Evolutionary conservation across 257 asterid genomes (phyloP).

Genomic region (Nemophila menziesii): DNA sequence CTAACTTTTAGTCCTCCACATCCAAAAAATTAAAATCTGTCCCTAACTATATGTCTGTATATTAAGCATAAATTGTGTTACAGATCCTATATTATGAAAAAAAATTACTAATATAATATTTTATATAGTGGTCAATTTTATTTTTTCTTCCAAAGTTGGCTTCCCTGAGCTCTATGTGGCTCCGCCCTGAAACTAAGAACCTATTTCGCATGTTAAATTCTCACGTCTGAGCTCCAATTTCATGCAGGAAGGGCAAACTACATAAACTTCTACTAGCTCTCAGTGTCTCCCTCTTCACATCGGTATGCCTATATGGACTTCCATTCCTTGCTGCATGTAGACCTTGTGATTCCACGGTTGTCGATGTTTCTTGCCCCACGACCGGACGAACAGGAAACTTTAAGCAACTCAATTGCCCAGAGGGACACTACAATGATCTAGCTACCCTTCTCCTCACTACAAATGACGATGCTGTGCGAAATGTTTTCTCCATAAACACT

Average conservation of each 20-base stretch:
- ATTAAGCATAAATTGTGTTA: too few species aligned
- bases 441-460: slow-evolving; percentile 82
- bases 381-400: slow-evolving; percentile 60
- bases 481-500: slow-evolving; percentile 72
- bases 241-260: slow-evolving; percentile 74
- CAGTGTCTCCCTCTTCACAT: slow-evolving; percentile 72
- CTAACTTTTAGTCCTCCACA: too few species aligned
- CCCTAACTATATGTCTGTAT: too few species aligned
- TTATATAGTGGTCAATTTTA: too few species aligned
- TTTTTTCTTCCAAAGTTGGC: too few species aligned
- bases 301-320: slow-evolving; percentile 67
- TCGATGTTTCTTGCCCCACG: slow-evolving; percentile 56
- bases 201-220: background rate
- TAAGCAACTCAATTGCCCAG: slow-evolving; percentile 81
- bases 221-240: slow-evolving; percentile 5
- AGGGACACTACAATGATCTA: slow-evolving; percentile 69
- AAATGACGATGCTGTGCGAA: slow-evolving; percentile 68
- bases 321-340: slow-evolving; percentile 73
- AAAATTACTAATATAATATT: too few species aligned
- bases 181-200: too few species aligned
- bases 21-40: too few species aligned
- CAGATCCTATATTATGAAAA: too few species aligned
- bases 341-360: slow-evolving; percentile 50
- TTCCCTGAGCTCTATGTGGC: too few species aligned
- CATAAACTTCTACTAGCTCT: slow-evolving; percentile 56